Conservation (phyloP, 164 flowering plant species). For the Stephania japonica region DNA sequence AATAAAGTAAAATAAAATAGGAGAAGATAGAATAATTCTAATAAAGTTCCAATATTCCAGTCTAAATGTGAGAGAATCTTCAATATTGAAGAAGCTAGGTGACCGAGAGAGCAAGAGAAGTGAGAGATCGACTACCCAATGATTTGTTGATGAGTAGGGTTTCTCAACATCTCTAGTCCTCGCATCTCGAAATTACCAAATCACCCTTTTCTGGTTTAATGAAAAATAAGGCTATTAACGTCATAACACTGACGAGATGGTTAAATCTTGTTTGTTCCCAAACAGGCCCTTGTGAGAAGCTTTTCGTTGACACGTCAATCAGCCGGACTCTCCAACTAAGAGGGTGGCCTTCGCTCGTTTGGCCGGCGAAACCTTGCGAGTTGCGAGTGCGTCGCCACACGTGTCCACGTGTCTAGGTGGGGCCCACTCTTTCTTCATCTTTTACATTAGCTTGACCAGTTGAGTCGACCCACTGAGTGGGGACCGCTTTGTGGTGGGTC, state of each 20-base stretch:
- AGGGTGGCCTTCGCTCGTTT: background rate
- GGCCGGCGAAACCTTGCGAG: background rate
- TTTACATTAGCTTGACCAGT: too few species aligned
- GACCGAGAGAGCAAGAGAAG: constrained; percentile 4
- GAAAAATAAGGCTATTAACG: too few species aligned
- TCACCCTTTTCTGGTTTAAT: background rate
- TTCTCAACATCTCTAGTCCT: constrained; percentile 6
- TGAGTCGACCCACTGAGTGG: too few species aligned
- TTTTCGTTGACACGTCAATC: background rate
- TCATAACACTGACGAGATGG: too few species aligned
- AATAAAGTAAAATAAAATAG: too few species aligned
- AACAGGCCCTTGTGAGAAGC: background rate
- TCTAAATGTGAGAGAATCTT: constrained; percentile 12
- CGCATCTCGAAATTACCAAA: background rate
- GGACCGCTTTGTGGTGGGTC: too few species aligned
- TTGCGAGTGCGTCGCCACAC: background rate
- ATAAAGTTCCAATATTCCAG: too few species aligned
- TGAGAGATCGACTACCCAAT: background rate
- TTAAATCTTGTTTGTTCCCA: too few species aligned
- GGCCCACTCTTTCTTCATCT: too few species aligned
- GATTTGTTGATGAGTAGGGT: constrained; percentile 5
- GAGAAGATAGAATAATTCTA: too few species aligned
- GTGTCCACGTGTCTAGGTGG: background rate
- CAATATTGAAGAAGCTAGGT: constrained; percentile 1
- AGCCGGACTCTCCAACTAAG: background rate